Percentiles rank a stretch among this genome's conserved stretches.
phyloP scores from a whole-genome alignment of 192 early-diverging fungal genomes.

The Lobosporangium transversale region DNA sequence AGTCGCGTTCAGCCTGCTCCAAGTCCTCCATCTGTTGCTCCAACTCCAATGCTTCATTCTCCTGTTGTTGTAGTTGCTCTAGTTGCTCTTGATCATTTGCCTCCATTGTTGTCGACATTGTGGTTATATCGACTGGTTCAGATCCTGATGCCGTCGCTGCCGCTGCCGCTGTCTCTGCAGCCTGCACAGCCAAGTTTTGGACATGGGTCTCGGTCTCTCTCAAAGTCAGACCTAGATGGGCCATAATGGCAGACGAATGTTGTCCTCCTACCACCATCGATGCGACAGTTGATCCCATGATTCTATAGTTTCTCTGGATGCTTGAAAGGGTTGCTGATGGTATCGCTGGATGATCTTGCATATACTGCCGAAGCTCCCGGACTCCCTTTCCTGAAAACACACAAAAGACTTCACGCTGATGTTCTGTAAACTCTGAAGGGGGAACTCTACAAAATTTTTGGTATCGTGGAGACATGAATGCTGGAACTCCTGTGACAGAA shows the following conservation, averaged over 20 bases:
- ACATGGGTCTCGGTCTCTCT: slow-evolving; percentile 17
- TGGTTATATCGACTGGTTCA: not conserved
- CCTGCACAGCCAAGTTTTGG: slow-evolving; percentile 10
- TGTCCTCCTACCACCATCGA: slow-evolving; percentile 40
- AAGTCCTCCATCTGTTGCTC: slow-evolving; percentile 20
- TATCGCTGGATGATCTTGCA: slow-evolving; percentile 41
- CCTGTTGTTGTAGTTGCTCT: slow-evolving; percentile 4
- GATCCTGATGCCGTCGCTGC: not conserved
- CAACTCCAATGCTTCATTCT: slow-evolving; percentile 10
- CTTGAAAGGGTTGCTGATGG: slow-evolving; percentile 13
- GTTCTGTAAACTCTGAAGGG: slow-evolving; percentile 63
- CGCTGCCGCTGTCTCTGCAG: not conserved
- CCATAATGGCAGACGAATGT: slow-evolving; percentile 34
- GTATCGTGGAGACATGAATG: slow-evolving; percentile 59
- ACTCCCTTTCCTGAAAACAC: slow-evolving; percentile 70
- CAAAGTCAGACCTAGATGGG: slow-evolving; percentile 24
- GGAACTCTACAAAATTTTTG: slow-evolving; percentile 63
- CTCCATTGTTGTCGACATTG: not conserved
- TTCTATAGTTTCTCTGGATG: slow-evolving; percentile 35
- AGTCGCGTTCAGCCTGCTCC: slow-evolving; percentile 16
- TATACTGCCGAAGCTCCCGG: slow-evolving; percentile 55
- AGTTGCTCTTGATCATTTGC: not conserved
- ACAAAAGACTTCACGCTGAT: slow-evolving; percentile 67
- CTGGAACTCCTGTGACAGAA: slow-evolving; percentile 64
- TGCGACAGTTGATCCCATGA: slow-evolving; percentile 38